phyloP scores from a whole-genome alignment of 345 rosid genomes.

The Populus euphratica region DNA sequence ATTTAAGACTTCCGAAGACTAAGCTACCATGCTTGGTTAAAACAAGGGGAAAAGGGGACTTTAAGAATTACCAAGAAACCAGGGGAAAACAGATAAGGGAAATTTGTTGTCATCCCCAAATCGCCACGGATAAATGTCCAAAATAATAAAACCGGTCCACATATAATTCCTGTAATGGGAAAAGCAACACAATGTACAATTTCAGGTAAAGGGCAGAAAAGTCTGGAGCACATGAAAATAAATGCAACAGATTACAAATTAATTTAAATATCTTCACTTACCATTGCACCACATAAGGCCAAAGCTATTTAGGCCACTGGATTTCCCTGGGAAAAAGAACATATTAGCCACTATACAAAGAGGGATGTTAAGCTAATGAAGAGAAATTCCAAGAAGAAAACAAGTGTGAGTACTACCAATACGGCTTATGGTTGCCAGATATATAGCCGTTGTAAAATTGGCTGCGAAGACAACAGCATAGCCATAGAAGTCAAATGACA shows the following conservation, averaged over 20 bases:
- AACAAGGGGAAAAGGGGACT: not conserved
- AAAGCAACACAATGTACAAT: slow-evolving; percentile 15
- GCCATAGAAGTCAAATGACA: slow-evolving; percentile 87
- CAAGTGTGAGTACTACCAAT: slow-evolving; percentile 47
- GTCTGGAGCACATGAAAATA: not conserved
- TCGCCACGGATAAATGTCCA: slow-evolving; percentile 86
- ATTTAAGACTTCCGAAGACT: not conserved
- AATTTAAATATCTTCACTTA: slow-evolving; percentile 22
- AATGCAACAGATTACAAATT: not conserved
- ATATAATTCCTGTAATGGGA: slow-evolving; percentile 57
- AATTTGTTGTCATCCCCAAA: slow-evolving; percentile 54
- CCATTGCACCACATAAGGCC: slow-evolving; percentile 99
- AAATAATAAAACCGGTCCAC: slow-evolving; percentile 78
- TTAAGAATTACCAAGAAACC: slow-evolving; percentile 71
- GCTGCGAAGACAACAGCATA: slow-evolving; percentile 83
- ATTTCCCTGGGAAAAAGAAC: slow-evolving; percentile 60
- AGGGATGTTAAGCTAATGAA: slow-evolving; percentile 14
- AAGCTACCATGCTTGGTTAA: not conserved
- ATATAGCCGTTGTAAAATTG: slow-evolving; percentile 85
- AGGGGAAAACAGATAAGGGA: slow-evolving; percentile 61
- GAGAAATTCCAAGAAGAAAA: slow-evolving; percentile 1
- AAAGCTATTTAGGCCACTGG: slow-evolving; percentile 97
- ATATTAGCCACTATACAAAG: not conserved
- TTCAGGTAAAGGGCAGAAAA: slow-evolving; percentile 9
- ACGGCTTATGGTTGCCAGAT: slow-evolving; percentile 85